These are phyloP conservation scores for thale cress (Arabidopsis thaliana) DNA, from an alignment of 345 rosid genomes.

Conservation along the genomic window DNA sequence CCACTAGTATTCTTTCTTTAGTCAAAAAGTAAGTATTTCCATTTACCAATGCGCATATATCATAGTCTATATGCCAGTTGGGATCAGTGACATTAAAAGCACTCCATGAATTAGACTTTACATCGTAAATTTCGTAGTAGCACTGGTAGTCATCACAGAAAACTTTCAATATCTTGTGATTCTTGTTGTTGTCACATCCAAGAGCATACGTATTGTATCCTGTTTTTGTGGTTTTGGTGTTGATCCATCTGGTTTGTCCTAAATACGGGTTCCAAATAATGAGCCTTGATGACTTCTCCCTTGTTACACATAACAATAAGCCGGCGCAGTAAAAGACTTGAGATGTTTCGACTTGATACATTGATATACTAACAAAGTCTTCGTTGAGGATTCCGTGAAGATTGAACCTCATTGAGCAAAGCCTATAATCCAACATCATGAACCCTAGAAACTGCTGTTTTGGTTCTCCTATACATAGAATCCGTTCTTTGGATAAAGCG, in stretches of 20 bases:
- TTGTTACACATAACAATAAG: neutral
- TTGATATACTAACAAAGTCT: neutral
- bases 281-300: neutral
- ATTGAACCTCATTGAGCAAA: neutral
- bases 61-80: neutral
- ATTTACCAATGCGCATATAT: neutral
- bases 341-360: no score
- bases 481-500: neutral
- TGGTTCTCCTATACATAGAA: neutral
- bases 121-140: neutral
- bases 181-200: conserved; percentile 4
- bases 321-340: neutral
- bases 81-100: neutral
- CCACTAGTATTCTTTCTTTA: neutral
- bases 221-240: neutral
- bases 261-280: neutral
- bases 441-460: neutral
- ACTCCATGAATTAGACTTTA: conserved; percentile 1
- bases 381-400: neutral
- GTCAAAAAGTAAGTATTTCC: conserved; percentile 12
- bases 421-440: neutral
- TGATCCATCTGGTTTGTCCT: neutral
- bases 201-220: neutral
- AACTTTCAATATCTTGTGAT: conserved; percentile 5
- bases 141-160: neutral